phyloP scores from a whole-genome alignment of 1,284 basidiomycete species.

The Cryptococcus floricola region DNA sequence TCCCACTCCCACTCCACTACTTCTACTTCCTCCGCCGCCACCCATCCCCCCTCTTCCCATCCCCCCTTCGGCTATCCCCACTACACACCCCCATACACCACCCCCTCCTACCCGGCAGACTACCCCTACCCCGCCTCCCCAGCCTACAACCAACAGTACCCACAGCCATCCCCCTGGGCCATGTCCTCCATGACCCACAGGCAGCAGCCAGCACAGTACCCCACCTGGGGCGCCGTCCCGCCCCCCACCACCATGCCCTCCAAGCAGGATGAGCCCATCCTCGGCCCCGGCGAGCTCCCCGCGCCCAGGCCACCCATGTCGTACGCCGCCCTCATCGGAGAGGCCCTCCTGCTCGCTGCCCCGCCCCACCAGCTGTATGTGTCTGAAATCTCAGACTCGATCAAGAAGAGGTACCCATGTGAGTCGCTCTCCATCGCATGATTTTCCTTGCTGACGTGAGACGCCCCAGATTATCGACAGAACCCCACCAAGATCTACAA shows the following conservation, averaged over 20 bases:
- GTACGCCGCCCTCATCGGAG: conserved; percentile 47
- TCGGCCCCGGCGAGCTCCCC: conserved; percentile 38
- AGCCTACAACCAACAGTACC: not conserved
- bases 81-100: not conserved
- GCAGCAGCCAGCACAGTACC: conserved; percentile 11
- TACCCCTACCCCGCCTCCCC: conserved; percentile 7
- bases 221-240: conserved; percentile 8
- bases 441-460: conserved; percentile 11
- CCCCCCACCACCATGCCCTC: conserved; percentile 15
- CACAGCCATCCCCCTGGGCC: not conserved
- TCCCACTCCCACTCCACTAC: conserved; percentile 5
- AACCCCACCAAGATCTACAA: conserved; percentile 50
- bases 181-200: conserved; percentile 3
- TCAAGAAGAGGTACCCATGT: conserved; percentile 45
- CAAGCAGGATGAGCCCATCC: conserved; percentile 40
- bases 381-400: conserved; percentile 45
- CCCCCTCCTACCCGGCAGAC: not conserved
- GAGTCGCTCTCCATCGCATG: conserved; percentile 17
- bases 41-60: conserved; percentile 12
- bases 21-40: conserved; percentile 7
- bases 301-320: conserved; percentile 41
- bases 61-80: conserved; percentile 6
- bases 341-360: conserved; percentile 38
- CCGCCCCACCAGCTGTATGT: conserved; percentile 47
- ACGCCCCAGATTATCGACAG: conserved; percentile 41